Conservation (phyloP, 2,329 filamentous ascomycete species). For the Nemania diffusa region DNA sequence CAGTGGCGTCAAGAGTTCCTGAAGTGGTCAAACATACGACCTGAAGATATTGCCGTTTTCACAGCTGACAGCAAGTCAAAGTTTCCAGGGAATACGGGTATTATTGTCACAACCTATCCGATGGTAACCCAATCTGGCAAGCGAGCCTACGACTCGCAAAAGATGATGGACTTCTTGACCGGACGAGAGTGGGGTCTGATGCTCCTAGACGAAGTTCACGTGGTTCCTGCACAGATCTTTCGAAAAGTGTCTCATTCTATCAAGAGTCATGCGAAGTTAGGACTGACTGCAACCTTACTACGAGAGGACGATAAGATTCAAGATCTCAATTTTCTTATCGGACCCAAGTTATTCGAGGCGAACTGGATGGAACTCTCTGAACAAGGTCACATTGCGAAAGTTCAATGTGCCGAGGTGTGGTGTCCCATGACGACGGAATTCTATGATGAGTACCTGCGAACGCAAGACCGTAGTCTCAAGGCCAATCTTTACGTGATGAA, state of each 20-base stretch:
- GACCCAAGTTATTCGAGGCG: slow-evolving; percentile 96
- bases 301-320: slow-evolving; percentile 99
- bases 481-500: slow-evolving; percentile 91
- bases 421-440: slow-evolving; percentile 99
- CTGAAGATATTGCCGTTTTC: slow-evolving; percentile 92
- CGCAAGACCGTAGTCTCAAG: slow-evolving; percentile 49
- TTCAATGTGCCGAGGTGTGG: slow-evolving; percentile 99
- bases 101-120: slow-evolving; percentile 97
- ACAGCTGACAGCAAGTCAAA: slow-evolving; percentile 89
- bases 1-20: slow-evolving; percentile 97
- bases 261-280: slow-evolving; percentile 94
- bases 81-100: slow-evolving; percentile 89
- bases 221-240: slow-evolving; percentile 97
- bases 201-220: slow-evolving; percentile 97
- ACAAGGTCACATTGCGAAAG: slow-evolving; percentile 94
- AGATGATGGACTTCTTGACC: slow-evolving; percentile 96
- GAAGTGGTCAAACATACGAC: slow-evolving; percentile 97
- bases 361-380: slow-evolving; percentile 99
- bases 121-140: slow-evolving; percentile 96
- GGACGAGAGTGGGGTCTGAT: slow-evolving; percentile 95
- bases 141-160: slow-evolving; percentile 89
- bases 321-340: slow-evolving; percentile 96
- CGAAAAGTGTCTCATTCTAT: slow-evolving; percentile 92
- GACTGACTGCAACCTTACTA: slow-evolving; percentile 90
- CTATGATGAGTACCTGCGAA: slow-evolving; percentile 87